A percentile compares a stretch with the other conserved stretches of the same genome.
phyloP scores from a whole-genome alignment of 805 yeast genomes.

The Lipomyces anomalus region DNA sequence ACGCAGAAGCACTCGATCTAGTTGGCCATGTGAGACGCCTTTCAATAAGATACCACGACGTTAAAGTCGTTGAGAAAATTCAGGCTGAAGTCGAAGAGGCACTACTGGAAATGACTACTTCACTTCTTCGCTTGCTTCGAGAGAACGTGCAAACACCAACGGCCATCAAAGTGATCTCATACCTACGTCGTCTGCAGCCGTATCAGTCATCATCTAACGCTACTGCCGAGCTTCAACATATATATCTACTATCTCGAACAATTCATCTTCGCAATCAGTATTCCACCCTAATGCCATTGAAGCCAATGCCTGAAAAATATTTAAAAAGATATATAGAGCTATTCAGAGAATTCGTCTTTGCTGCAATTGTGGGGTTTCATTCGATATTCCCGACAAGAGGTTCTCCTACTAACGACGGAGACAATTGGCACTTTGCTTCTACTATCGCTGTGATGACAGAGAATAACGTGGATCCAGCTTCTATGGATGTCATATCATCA shows the following conservation, averaged over 20 bases:
- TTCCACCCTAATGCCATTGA: constrained; percentile 51
- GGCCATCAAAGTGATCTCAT: constrained; percentile 69
- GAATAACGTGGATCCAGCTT: too few relatives aligned
- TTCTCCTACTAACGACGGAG: constrained; percentile 15
- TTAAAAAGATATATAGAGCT: constrained; percentile 77
- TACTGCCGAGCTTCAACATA: constrained; percentile 42
- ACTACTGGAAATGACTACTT: constrained; percentile 59
- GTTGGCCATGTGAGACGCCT: constrained; percentile 68
- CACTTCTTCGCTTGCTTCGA: constrained; percentile 60
- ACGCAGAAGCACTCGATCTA: constrained; percentile 82
- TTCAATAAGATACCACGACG: constrained; percentile 59
- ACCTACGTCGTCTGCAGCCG: constrained; percentile 53
- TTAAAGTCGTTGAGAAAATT: constrained; percentile 48
- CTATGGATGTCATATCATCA: background rate
- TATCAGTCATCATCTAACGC: constrained; percentile 29
- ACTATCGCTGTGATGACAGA: constrained; percentile 11
- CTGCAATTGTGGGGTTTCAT: constrained; percentile 59
- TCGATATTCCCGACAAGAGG: constrained; percentile 50
- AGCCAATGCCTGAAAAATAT: constrained; percentile 52
- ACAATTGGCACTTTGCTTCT: too few relatives aligned
- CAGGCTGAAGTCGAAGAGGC: constrained; percentile 47
- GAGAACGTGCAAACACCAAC: constrained; percentile 77
- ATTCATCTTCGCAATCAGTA: constrained; percentile 62
- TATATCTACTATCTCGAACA: constrained; percentile 62
- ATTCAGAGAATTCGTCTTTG: constrained; percentile 75